Base-by-base conservation (phyloP, 169 alveolate species). In the Babesia bigemina region DNA sequence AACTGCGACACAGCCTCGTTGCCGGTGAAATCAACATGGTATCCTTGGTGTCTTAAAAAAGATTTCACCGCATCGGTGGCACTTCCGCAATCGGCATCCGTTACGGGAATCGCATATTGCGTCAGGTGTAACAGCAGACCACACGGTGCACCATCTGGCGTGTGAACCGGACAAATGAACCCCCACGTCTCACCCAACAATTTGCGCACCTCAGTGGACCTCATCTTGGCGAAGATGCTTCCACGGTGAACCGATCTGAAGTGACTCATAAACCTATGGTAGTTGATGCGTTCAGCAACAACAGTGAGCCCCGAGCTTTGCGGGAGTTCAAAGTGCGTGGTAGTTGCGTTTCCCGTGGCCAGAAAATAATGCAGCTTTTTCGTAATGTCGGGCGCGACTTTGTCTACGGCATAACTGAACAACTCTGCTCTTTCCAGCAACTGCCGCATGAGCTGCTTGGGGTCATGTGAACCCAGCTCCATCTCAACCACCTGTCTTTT, bases 71-170 rank as follows among this genome's bases (percentile, higher is more conserved):
- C 58, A 36, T 61, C 75, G 17, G 75, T 67, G 39, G 78, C 70
- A 21, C 76, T 77, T 33, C 49, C 69, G 55, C 75, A 52, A 53
- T 67, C 49, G 14, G 90, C 70, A 16, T 58, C 76, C 24, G 90
- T 83, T 33, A 83, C 90, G 17, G 86, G 82, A 8, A 61, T 39
- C 11, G 90, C 90, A 55, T 91, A 93, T 65, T 93, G 94, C 13
- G 99, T 77, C 58, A 97, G 90, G 90, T 98, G 99, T 60, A 96
- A 92, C 81, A 98, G 79, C 49, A 98, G 90, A 11, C 99, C 99
- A 77, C 99, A 98, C 0, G 99, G 99, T n/a, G 98, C 98, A 55
- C 99, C 99, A 92, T 98, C 99, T 47, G 99, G 99, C 0, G 99
- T 98, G 85, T 98, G 99, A 22, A 98, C 99, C 7, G 99, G 99